Percentiles rank a stretch among this genome's conserved stretches.
phyloP scores from a whole-genome alignment of 2,329 filamentous ascomycete species.

The Aquanectria penicillioides region DNA sequence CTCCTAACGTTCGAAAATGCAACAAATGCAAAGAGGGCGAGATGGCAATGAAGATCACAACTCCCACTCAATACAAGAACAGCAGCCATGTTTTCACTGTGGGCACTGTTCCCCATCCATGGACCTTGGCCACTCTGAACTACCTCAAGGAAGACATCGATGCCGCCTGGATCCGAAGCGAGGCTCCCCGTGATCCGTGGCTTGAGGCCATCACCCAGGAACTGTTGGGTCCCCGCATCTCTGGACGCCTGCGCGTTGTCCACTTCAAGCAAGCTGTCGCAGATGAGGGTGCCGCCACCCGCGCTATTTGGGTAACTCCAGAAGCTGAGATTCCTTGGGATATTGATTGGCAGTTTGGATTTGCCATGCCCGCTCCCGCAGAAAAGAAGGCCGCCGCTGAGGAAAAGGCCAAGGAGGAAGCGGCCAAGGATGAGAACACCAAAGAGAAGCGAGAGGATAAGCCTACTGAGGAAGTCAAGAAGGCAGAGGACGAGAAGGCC shows the following conservation, averaged over 20 bases:
- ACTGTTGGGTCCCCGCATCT: constrained; percentile 70
- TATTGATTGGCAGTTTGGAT: constrained; percentile 91
- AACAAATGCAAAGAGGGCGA: constrained; percentile 73
- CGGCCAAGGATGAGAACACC: constrained; percentile 42
- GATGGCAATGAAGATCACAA: constrained; percentile 73
- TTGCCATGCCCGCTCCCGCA: constrained; percentile 70
- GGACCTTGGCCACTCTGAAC: constrained; percentile 78
- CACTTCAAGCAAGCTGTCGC: constrained; percentile 86
- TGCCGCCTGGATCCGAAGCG: constrained; percentile 71
- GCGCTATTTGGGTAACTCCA: constrained; percentile 85
- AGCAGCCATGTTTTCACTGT: constrained; percentile 80
- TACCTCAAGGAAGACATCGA: constrained; percentile 70
- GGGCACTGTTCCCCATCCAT: constrained; percentile 89
- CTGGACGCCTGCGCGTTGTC: constrained; percentile 72
- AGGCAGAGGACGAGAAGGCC: constrained; percentile 3
- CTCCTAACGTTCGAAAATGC: constrained; percentile 82
- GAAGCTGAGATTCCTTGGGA: constrained; percentile 72
- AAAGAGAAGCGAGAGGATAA: constrained; percentile 16
- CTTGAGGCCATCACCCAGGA: constrained; percentile 76
- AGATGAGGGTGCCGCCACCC: constrained; percentile 68
- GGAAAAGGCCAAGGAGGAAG: constrained; percentile 25
- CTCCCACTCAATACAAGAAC: constrained; percentile 76
- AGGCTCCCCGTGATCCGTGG: constrained; percentile 82
- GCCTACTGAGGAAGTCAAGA: constrained; percentile 16
- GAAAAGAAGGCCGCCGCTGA: constrained; percentile 19